Conservation (phyloP, 2,329 filamentous ascomycete genomes). For the Sporothrix dimorphospora region DNA sequence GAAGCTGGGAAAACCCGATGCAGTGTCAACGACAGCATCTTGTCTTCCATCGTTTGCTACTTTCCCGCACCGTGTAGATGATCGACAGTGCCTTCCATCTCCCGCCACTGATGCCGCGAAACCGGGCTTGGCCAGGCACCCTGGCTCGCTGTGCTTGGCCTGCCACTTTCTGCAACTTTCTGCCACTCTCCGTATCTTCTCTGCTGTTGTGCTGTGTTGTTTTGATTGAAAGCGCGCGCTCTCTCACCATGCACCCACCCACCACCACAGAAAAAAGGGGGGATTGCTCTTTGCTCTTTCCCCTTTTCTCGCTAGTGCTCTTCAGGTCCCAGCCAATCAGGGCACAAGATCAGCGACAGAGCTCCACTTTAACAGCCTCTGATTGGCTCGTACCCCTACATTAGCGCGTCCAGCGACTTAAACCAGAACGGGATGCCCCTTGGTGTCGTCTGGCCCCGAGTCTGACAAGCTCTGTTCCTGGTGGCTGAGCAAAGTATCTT, state of each 20-base stretch:
- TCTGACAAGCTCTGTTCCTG: slow-evolving; percentile 12
- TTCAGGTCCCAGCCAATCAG: background rate
- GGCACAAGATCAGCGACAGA: background rate
- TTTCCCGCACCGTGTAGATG: slow-evolving; percentile 7
- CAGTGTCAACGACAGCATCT: background rate
- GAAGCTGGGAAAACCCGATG: background rate
- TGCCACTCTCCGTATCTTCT: background rate
- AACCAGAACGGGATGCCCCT: slow-evolving; percentile 18
- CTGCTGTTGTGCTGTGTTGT: slow-evolving; percentile 15
- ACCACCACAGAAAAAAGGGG: background rate
- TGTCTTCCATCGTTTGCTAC: background rate
- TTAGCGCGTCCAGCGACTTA: slow-evolving; percentile 3
- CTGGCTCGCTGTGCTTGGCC: background rate
- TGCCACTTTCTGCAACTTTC: background rate
- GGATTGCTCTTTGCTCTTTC: background rate
- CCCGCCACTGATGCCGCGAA: slow-evolving; percentile 19
- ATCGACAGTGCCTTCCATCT: slow-evolving; percentile 22
- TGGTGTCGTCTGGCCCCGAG: slow-evolving; percentile 1
- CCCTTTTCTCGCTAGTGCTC: slow-evolving; percentile 6
- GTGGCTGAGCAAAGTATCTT: slow-evolving; percentile 5
- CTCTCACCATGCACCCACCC: slow-evolving; percentile 5
- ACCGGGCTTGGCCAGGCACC: slow-evolving; percentile 13
- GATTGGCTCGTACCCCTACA: slow-evolving; percentile 13
- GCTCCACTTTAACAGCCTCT: background rate
- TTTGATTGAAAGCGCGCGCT: slow-evolving; percentile 20